Percentiles rank a stretch among this genome's conserved stretches.
phyloP scores from a whole-genome alignment of 176 grass and related monocot genomes.

The Carex parvula region DNA sequence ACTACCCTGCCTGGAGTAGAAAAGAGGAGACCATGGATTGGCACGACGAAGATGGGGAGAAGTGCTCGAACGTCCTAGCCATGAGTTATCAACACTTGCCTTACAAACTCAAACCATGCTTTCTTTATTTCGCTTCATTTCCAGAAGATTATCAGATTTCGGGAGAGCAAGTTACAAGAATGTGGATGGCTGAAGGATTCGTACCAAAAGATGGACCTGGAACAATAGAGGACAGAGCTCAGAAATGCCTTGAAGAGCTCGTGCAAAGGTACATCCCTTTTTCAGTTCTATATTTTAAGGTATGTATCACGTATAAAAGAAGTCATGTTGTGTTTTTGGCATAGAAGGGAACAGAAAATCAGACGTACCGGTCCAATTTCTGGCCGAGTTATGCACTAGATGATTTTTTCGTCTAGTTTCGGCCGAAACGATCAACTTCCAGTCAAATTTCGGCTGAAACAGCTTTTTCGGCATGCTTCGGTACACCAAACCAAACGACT shows the following conservation, averaged over 20 bases:
- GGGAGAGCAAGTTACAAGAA: not conserved
- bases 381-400: too few relatives aligned
- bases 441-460: too few relatives aligned
- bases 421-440: too few relatives aligned
- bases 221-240: constrained; percentile 1
- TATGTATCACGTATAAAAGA: not conserved
- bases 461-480: too few relatives aligned
- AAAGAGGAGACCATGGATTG: not conserved
- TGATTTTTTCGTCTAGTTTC: too few relatives aligned
- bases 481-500: too few relatives aligned
- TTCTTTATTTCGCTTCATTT: constrained; percentile 13
- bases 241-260: not conserved
- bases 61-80: not conserved
- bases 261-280: constrained; percentile 4
- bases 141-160: constrained; percentile 21
- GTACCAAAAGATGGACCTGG: not conserved
- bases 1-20: not conserved
- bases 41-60: not conserved
- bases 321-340: too few relatives aligned
- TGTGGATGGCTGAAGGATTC: constrained; percentile 27
- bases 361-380: too few relatives aligned
- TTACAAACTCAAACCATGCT: constrained; percentile 18
- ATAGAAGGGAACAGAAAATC: too few relatives aligned
- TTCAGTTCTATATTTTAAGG: not conserved
- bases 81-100: constrained; percentile 22